Evolutionary conservation across 2,329 filamentous ascomycete genomes (phyloP), one percentile per base, ranked within the genome.

Genomic region (Colletotrichum eleusines): DNA sequence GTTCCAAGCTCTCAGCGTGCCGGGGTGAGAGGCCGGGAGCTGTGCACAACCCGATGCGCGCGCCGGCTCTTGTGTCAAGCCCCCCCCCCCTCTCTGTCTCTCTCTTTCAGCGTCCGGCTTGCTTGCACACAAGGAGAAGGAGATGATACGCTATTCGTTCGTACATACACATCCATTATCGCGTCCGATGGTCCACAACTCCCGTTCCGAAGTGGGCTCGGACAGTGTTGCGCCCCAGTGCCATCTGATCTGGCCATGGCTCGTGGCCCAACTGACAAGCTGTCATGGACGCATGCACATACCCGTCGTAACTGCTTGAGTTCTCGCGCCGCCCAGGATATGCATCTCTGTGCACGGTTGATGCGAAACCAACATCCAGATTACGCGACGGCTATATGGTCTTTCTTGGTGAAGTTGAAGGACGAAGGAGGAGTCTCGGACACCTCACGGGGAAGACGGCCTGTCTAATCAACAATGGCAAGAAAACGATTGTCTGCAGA

Each of bases 241-340:
- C 66, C 69, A 65, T 69, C 69, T 70, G 59, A 69, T 65, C 66
- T 65, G 59, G 35, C 38, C 38, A 71, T 54, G 65, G 60, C 65
- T 69, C 60, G 53, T 71, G 59, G 66, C 35, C 59, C 35, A 42
- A 48, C 65, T 70, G 69, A 72, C 69, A 72, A 48, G 59, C 61
- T 72, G 69, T 69, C 69, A 69, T 55, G 61, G 63, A 40, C 59
- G 59, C 48, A 71, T 66, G 53, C 63, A 70, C 69, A 46, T 58
- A 65, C 28, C 58, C 51, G 58, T 53, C 63, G 68, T 28, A 38
- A 31, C 53, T 68, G 44, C 38, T 58, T 31, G 44, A 58, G 44
- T 53, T 48, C 67, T 59, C 54, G 35, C 64, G 48, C 51, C 35
- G 20, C 40, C 16, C 35, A 63, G 9, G 46, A 53, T 48, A 23